Conservation (phyloP, 1,139 yeast genomes). For the Geotrichum klebahnii region DNA sequence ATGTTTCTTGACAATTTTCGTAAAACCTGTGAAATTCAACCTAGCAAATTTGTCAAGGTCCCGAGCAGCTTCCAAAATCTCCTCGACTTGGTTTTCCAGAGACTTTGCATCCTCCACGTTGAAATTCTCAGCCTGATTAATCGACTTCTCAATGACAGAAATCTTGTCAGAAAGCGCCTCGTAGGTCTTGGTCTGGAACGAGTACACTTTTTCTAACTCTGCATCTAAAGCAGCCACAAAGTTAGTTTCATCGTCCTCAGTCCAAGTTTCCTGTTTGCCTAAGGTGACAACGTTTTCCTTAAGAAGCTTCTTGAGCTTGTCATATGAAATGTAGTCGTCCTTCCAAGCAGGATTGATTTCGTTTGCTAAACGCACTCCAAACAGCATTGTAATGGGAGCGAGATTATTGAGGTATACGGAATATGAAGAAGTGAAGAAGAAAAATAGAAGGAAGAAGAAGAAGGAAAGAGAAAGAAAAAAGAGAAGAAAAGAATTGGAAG, state of each 20-base stretch:
- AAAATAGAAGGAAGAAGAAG: neutral
- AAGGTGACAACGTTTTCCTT: constrained; percentile 64
- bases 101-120: constrained; percentile 44
- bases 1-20: constrained; percentile 91
- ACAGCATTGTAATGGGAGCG: constrained; percentile 55
- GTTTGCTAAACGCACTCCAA: constrained; percentile 74
- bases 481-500: neutral
- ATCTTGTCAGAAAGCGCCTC: constrained; percentile 64
- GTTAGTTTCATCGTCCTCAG: constrained; percentile 73
- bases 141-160: constrained; percentile 52
- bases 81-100: constrained; percentile 68
- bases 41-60: constrained; percentile 88
- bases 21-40: constrained; percentile 88
- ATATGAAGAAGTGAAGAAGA: neutral
- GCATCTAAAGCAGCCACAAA: constrained; percentile 79
- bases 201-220: constrained; percentile 88
- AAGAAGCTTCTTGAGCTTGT: constrained; percentile 68
- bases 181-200: constrained; percentile 72
- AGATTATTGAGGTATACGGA: neutral
- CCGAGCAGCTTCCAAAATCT: constrained; percentile 66
- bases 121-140: constrained; percentile 30
- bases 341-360: constrained; percentile 90
- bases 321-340: constrained; percentile 75
- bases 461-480: neutral
- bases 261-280: constrained; percentile 47